Percentiles rank a stretch among this genome's conserved stretches.
Conservation (phyloP, 768 basidiomycete species). For the Suillus paluster region DNA sequence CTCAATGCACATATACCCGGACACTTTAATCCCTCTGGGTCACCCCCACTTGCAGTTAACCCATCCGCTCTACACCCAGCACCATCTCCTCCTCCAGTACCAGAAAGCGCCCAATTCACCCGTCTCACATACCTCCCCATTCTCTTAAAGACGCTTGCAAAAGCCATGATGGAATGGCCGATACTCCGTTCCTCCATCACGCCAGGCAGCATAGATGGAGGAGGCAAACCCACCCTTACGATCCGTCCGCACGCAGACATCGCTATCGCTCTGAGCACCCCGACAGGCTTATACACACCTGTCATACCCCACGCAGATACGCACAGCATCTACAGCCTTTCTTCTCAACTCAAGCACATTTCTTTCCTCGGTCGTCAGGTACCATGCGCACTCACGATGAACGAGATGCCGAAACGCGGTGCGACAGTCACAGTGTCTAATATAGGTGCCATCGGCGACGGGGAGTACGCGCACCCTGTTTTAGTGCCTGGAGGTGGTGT, state of each 20-base stretch:
- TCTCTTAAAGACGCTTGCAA: slow-evolving; percentile 80
- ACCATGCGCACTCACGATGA: slow-evolving; percentile 64
- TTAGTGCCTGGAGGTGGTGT: slow-evolving; percentile 84
- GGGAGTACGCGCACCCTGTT: slow-evolving; percentile 72
- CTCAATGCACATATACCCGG: slow-evolving; percentile 73
- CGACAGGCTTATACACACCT: slow-evolving; percentile 84
- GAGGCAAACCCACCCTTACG: slow-evolving; percentile 65
- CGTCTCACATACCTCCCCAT: slow-evolving; percentile 83
- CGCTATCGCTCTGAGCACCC: slow-evolving; percentile 75
- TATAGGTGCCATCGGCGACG: slow-evolving; percentile 78
- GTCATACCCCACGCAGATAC: slow-evolving; percentile 61
- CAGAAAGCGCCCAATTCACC: slow-evolving; percentile 58
- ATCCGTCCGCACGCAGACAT: slow-evolving; percentile 80
- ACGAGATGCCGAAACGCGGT: slow-evolving; percentile 75
- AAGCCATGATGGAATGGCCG: slow-evolving; percentile 84
- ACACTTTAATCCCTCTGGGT: slow-evolving; percentile 50
- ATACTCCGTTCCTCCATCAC: slow-evolving; percentile 80
- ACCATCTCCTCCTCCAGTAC: slow-evolving; percentile 48
- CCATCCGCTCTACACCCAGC: slow-evolving; percentile 44
- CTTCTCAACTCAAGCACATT: slow-evolving; percentile 63
- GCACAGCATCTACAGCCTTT: slow-evolving; percentile 61
- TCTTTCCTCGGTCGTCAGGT: slow-evolving; percentile 67
- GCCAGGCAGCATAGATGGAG: slow-evolving; percentile 26
- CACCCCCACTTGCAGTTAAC: slow-evolving; percentile 40
- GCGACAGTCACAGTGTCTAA: slow-evolving; percentile 85